Conservation (phyloP, 305 asterid genomes). For the Andrographis paniculata region DNA sequence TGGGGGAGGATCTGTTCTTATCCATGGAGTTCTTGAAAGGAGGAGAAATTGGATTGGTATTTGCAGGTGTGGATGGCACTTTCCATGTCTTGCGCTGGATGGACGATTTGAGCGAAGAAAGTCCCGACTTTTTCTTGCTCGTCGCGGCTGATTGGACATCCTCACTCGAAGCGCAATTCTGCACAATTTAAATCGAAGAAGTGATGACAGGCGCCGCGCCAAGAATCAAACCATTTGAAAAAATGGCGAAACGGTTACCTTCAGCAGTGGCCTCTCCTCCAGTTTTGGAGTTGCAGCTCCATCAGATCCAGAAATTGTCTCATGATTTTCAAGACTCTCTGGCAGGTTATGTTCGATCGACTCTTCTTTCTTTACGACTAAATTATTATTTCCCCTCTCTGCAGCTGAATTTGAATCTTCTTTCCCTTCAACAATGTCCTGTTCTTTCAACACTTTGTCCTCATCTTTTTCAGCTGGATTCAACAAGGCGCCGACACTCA, state of each 20-base stretch:
- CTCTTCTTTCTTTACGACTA: slow-evolving; percentile 9
- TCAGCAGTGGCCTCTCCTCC: slow-evolving; percentile 70
- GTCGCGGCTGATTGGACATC: slow-evolving; percentile 21
- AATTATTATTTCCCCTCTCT: slow-evolving; percentile 12
- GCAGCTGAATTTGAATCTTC: background rate
- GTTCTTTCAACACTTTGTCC: slow-evolving; percentile 8
- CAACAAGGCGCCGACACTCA: slow-evolving; percentile 3
- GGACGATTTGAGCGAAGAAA: slow-evolving; percentile 33
- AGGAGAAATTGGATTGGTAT: slow-evolving; percentile 37
- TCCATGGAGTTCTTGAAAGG: slow-evolving; percentile 29
- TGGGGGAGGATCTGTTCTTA: slow-evolving; percentile 32
- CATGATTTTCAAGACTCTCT: slow-evolving; percentile 28
- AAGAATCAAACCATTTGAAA: background rate
- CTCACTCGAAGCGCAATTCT: slow-evolving; percentile 25
- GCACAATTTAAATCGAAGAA: slow-evolving; percentile 17
- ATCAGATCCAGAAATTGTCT: slow-evolving; percentile 46
- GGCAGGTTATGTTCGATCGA: slow-evolving; percentile 5
- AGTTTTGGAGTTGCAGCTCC: slow-evolving; percentile 43
- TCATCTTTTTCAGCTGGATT: slow-evolving; percentile 6
- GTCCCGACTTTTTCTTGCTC: slow-evolving; percentile 30
- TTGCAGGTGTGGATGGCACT: slow-evolving; percentile 45
- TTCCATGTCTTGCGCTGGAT: slow-evolving; percentile 41
- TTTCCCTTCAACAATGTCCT: slow-evolving; percentile 2
- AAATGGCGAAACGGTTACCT: slow-evolving; percentile 23
- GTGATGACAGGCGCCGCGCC: background rate